Evolutionary conservation across 2,329 filamentous ascomycete species (phyloP), one percentile per base, ranked within the genome.

Genomic region (Aspergillus ruber): DNA sequence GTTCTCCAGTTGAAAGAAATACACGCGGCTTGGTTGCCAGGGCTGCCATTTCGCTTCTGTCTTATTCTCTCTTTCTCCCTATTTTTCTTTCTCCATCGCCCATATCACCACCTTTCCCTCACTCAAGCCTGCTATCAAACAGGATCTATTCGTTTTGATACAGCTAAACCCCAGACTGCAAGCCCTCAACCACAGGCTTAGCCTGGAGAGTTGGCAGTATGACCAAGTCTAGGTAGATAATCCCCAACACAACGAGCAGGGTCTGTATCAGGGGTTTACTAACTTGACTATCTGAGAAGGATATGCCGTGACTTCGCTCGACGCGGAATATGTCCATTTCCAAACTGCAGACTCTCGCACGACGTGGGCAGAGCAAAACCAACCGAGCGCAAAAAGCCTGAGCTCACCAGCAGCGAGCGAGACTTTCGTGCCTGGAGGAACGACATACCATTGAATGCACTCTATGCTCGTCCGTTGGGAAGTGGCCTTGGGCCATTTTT

Each of bases 401-500:
- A 35, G 1, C 6, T 17, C 33, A 35, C 33, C 33, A 35, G 33
- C 6, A 35, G 13, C 1, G 43, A 46, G 39, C 43, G n/a, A 41
- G 42, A 17, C 23, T 33, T 50, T 25, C 43, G 38, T 43, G 42
- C 15, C 10, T 53, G 48, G 52, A 50, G 42, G 38, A 18, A 20
- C 6, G 39, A 29, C 32, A 42, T 49, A 17, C 33, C 39, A 17
- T 10, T 29, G 12, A 17, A 43, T 7, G 9, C 9, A 8, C n/a
- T 5, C 23, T 3, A 23, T 13, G 13, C 4, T 8, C 33, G 36
- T n/a, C 7, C 48, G 7, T 39, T 47, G 13, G 46, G 47, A 23
- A 38, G 29, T 13, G 48, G 45, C 18, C 51, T 43, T 10, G 46
- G 45, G 8, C 13, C 18, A 10, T 56, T 68, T 20, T 66, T 68